Evolutionary conservation across 2,329 filamentous ascomycete genomes (phyloP), one percentile per base, ranked within the genome.

Genomic region (Colletotrichum siamense): DNA sequence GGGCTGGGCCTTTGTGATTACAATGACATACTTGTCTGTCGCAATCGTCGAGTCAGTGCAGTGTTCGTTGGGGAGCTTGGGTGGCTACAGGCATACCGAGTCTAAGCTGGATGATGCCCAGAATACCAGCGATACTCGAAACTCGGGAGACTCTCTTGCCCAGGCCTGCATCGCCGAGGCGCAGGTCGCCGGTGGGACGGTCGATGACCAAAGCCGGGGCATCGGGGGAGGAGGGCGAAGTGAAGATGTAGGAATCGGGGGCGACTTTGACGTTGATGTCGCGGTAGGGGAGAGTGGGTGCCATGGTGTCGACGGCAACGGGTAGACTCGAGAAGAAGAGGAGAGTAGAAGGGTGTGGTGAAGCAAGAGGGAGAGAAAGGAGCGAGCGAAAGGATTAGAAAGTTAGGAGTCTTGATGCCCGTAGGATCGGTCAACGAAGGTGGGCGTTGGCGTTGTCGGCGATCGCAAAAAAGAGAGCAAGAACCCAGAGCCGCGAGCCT

Each of bases 201-300:
- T 99, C 97, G 79, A 99, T 91, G 16, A 98, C 92, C 68, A 99
- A 90, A 12, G 95, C 95, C 16, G 95, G 95, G 32, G 96, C 94
- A 86, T 96, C 93, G 77, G 96, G 96, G 5, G 96, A 96, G 1
- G 97, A 99, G 32, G 97, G 97, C 32, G 97, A 99, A 52, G 95
- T 96, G 86, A 99, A 99, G 81, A 96, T 95, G 89, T 99, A 99
- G 83, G 97, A 94, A 81, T 96, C 95, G 81, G 95, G 90, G 69
- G 96, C 96, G 79, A 96, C 95, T 86, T 98, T 96, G 85, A 99
- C 93, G 85, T 99, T 99, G 89, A 99, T 98, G 89, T 99, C 97
- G 83, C 96, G 92, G 87, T 96, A 99, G 26, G 96, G 97, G 80
- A 92, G 86, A 49, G 86, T 80, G 73, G 84, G 82, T 74, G 85